Base-by-base conservation (phyloP, 2,329 filamentous ascomycete genomes). In the Stylonectria norvegica region DNA sequence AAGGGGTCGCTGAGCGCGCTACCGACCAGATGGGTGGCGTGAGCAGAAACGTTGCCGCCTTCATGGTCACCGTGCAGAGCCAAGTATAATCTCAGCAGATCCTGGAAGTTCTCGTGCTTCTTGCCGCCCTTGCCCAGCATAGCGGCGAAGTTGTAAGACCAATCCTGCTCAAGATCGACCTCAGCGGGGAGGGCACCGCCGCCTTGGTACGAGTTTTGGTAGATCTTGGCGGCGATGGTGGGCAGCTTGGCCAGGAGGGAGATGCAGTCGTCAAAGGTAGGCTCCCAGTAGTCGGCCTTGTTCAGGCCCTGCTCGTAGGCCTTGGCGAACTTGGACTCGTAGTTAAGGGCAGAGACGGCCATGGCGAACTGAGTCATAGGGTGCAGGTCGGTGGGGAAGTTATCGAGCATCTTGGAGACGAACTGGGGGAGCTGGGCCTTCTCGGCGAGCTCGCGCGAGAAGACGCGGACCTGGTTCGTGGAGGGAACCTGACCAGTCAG, bases 251-350 rank as follows among this genome's bases (percentile, higher is more conserved):
- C 93, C 41, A 98, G 79, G 48, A 98, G 78, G 34, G 85, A 88
- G 66, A 98, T 95, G 65, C 79, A 83, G 72, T 98, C 93, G 63
- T 97, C 91, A 62, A 95, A 97, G 31, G 89, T 95, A 11, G 91
- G 89, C 72, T 97, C 93, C 93, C 93, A 98, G 79, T 97, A 97
- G 56, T 96, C 89, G 38, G 89, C 87, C 76, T 97, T 98, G 77
- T 83, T 86, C 52, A 97, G 71, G 23, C 93, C 93, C 55, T 85
- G 71, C 66, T 90, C 91, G 67, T 98, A 98, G 15, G 86, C 86
- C 69, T 89, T 90, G 50, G 91, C 93, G 56, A 98, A 98, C 60
- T 85, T 81, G 57, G 89, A 95, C 55, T 89, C 89, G 66, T 95
- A 88, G 72, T 95, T 96, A 47, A 98, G 78, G n/a, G 93, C 87